These are phyloP conservation scores for Tothia fuscella DNA, from an alignment of 2,329 filamentous ascomycete species.

Conservation along the genomic window DNA sequence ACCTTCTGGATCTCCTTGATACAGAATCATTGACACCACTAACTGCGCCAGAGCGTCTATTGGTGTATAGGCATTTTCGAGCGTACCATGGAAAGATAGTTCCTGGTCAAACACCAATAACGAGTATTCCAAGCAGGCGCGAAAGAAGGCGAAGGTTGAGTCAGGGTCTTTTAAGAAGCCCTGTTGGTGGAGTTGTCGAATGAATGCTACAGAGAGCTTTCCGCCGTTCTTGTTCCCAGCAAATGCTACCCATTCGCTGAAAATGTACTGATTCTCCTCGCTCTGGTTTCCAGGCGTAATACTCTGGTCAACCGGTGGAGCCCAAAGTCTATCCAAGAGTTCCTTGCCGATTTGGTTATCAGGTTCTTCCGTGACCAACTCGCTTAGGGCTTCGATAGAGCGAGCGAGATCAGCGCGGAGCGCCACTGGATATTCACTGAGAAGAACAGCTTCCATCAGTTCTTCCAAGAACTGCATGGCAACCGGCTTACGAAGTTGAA, in stretches of 20 bases:
- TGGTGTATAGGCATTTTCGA: constrained; percentile 49
- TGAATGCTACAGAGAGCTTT: constrained; percentile 60
- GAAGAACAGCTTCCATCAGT: constrained; percentile 64
- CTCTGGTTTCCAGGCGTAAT: constrained; percentile 40
- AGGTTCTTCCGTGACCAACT: constrained; percentile 68
- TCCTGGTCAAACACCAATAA: constrained; percentile 67
- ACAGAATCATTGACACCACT: constrained; percentile 61
- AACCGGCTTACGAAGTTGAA: constrained; percentile 57
- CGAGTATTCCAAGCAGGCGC: constrained; percentile 68
- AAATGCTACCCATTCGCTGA: constrained; percentile 87
- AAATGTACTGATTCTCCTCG: constrained; percentile 83
- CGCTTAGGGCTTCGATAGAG: constrained; percentile 68
- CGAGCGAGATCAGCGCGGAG: constrained; percentile 77
- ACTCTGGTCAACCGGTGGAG: constrained; percentile 29
- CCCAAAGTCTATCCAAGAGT: constrained; percentile 54
- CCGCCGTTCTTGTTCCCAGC: constrained; percentile 66
- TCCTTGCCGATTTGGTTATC: constrained; percentile 53
- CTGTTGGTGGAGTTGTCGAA: constrained; percentile 68
- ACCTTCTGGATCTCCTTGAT: constrained; percentile 50
- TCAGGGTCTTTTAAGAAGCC: constrained; percentile 63
- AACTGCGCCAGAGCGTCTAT: constrained; percentile 77
- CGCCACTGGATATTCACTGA: constrained; percentile 65
- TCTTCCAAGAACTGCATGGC: constrained; percentile 71
- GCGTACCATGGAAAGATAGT: constrained; percentile 46
- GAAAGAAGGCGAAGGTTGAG: constrained; percentile 67